Percentiles rank a stretch among this genome's conserved stretches.
Evolutionary conservation across 768 basidiomycete genomes (phyloP).

Genomic region (Rhizopogon salebrosus): DNA sequence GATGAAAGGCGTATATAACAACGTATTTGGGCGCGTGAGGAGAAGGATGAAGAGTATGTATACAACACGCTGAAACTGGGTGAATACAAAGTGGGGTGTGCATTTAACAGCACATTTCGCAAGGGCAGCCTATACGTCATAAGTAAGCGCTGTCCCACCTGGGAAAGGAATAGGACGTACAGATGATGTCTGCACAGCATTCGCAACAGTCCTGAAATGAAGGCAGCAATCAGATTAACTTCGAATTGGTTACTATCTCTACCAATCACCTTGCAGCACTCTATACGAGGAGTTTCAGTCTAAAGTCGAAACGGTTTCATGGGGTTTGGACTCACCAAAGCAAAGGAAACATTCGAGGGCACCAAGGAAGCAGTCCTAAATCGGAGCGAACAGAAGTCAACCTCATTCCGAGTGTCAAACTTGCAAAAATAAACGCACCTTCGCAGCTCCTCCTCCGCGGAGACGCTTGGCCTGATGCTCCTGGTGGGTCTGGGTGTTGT

Average conservation of each 20-base stretch:
- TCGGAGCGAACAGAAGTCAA: neutral
- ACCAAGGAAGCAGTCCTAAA: constrained; percentile 64
- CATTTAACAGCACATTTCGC: constrained; percentile 67
- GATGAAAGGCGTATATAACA: neutral
- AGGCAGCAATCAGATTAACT: neutral
- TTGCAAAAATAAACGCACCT: constrained; percentile 31
- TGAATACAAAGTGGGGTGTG: neutral
- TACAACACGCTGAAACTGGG: neutral
- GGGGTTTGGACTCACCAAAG: constrained; percentile 45
- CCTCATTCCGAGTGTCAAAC: neutral
- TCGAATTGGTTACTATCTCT: neutral
- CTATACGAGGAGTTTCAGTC: constrained; percentile 25
- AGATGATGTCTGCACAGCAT: constrained; percentile 63
- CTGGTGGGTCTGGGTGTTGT: constrained; percentile 33
- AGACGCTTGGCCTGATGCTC: constrained; percentile 48
- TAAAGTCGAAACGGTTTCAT: neutral
- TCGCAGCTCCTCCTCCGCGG: constrained; percentile 68
- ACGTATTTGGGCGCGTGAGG: neutral
- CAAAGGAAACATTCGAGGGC: constrained; percentile 64
- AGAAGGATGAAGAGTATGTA: neutral
- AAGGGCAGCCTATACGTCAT: constrained; percentile 56
- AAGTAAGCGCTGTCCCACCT: neutral
- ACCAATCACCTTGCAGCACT: constrained; percentile 60
- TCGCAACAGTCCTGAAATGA: constrained; percentile 59
- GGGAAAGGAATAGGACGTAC: constrained; percentile 33